Percentiles rank a stretch among this genome's conserved stretches.
Evolutionary conservation across 1,284 basidiomycete genomes (phyloP).

Genomic region (Trichosporon ovoides): DNA sequence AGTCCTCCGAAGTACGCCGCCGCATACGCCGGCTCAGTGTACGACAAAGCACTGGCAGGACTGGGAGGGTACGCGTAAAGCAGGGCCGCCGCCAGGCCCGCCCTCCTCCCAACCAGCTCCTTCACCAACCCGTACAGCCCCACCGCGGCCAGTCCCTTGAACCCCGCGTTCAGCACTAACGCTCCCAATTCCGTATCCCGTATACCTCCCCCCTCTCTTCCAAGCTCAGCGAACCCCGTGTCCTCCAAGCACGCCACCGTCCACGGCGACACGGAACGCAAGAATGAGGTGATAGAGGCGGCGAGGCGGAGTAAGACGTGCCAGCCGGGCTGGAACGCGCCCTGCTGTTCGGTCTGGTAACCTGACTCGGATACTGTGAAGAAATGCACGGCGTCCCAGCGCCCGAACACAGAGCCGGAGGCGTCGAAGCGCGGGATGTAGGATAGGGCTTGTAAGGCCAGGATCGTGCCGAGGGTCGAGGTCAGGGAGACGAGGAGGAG

Average conservation of each 20-base stretch:
- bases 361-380: slow-evolving; percentile 57
- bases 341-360: slow-evolving; percentile 74
- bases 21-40: slow-evolving; percentile 81
- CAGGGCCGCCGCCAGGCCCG: slow-evolving; percentile 60
- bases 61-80: slow-evolving; percentile 77
- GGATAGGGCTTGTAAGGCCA: neutral
- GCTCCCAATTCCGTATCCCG: too few relatives aligned
- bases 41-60: slow-evolving; percentile 58
- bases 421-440: slow-evolving; percentile 33
- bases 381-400: slow-evolving; percentile 90
- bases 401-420: slow-evolving; percentile 34
- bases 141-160: slow-evolving; percentile 31
- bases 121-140: slow-evolving; percentile 38
- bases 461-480: neutral
- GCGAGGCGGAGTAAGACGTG: slow-evolving; percentile 53
- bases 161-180: too few relatives aligned
- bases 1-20: slow-evolving; percentile 67
- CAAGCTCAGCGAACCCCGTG: too few relatives aligned
- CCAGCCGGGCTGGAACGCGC: slow-evolving; percentile 78
- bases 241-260: too few relatives aligned
- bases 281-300: too few relatives aligned
- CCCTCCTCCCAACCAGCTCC: too few relatives aligned
- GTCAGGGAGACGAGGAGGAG: too few relatives aligned
- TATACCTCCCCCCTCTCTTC: too few relatives aligned
- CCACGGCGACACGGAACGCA: too few relatives aligned